phyloP scores from a whole-genome alignment of 768 basidiomycete genomes.

The Boletus patriciae region DNA sequence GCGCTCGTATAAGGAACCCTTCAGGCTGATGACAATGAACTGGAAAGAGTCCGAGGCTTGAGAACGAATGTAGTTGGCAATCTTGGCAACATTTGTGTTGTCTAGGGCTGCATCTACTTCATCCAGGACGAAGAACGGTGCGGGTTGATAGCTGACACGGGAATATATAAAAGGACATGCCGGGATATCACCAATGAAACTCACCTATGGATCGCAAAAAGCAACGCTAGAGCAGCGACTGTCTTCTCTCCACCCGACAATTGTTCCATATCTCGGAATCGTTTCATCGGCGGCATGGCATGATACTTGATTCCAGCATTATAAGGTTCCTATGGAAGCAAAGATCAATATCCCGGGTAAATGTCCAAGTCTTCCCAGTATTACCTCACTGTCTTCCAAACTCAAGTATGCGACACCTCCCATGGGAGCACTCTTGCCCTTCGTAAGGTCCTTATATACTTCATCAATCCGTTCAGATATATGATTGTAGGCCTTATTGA shows the following conservation, averaged over 20 bases:
- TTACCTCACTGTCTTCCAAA: slow-evolving; percentile 92
- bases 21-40: slow-evolving; percentile 96
- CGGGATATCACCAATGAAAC: slow-evolving; percentile 1
- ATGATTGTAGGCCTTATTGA: slow-evolving; percentile 95
- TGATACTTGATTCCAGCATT: slow-evolving; percentile 94
- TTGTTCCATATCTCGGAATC: slow-evolving; percentile 99
- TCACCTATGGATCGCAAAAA: slow-evolving; percentile 95
- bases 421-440: slow-evolving; percentile 89
- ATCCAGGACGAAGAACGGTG: slow-evolving; percentile 98
- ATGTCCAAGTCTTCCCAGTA: slow-evolving; percentile 31
- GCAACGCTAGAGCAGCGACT: slow-evolving; percentile 92
- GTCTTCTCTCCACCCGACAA: slow-evolving; percentile 98
- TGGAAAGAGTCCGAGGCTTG: slow-evolving; percentile 88
- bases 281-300: slow-evolving; percentile 99
- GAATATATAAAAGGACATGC: slow-evolving; percentile 1
- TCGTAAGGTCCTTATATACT: slow-evolving; percentile 97
- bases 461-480: slow-evolving; percentile 93
- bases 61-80: slow-evolving; percentile 87
- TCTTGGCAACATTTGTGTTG: slow-evolving; percentile 97
- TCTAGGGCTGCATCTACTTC: slow-evolving; percentile 98
- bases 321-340: slow-evolving; percentile 69
- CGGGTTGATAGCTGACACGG: slow-evolving; percentile 78
- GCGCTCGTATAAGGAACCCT: slow-evolving; percentile 88
- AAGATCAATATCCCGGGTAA: slow-evolving; percentile 1
- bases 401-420: slow-evolving; percentile 96